Percentiles rank a stretch among this genome's conserved stretches.
Evolutionary conservation across 1,139 yeast genomes (phyloP).

Genomic region (Hanseniaspora gamundiae): DNA sequence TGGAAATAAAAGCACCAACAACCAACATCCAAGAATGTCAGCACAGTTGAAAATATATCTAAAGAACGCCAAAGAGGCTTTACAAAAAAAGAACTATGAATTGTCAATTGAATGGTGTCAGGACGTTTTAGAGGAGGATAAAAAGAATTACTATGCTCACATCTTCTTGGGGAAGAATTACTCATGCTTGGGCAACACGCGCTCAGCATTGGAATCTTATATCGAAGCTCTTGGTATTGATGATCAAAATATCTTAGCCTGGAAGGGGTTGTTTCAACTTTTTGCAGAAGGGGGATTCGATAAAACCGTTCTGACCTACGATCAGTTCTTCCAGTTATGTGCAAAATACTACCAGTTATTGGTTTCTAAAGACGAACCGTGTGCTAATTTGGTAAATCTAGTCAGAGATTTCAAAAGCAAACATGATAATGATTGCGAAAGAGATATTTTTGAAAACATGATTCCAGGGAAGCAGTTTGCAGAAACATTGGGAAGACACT

Average conservation of each 20-base stretch:
- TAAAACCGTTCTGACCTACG: background rate
- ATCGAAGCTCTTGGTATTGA: slow-evolving; percentile 4
- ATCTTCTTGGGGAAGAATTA: slow-evolving; percentile 34
- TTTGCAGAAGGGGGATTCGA: background rate
- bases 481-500: slow-evolving; percentile 38
- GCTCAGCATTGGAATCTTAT: background rate
- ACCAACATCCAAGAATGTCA: slow-evolving; percentile 9
- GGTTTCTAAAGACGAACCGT: slow-evolving; percentile 33
- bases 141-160: slow-evolving; percentile 49
- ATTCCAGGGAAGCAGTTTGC: slow-evolving; percentile 56
- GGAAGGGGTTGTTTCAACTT: slow-evolving; percentile 6
- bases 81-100: slow-evolving; percentile 46
- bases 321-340: background rate
- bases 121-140: slow-evolving; percentile 43
- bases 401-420: slow-evolving; percentile 34
- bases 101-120: slow-evolving; percentile 41
- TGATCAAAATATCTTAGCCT: slow-evolving; percentile 4
- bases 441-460: slow-evolving; percentile 38
- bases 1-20: background rate
- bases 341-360: slow-evolving; percentile 11
- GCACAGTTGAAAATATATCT: slow-evolving; percentile 31
- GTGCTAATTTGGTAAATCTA: slow-evolving; percentile 28
- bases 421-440: slow-evolving; percentile 28
- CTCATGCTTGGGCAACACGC: slow-evolving; percentile 11
- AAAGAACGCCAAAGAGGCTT: slow-evolving; percentile 49